A percentile compares a stretch with the other conserved stretches of the same genome.
These are phyloP conservation scores for Leucocoprinus leucothites DNA, from an alignment of 768 basidiomycete species.

Conservation along the genomic window DNA sequence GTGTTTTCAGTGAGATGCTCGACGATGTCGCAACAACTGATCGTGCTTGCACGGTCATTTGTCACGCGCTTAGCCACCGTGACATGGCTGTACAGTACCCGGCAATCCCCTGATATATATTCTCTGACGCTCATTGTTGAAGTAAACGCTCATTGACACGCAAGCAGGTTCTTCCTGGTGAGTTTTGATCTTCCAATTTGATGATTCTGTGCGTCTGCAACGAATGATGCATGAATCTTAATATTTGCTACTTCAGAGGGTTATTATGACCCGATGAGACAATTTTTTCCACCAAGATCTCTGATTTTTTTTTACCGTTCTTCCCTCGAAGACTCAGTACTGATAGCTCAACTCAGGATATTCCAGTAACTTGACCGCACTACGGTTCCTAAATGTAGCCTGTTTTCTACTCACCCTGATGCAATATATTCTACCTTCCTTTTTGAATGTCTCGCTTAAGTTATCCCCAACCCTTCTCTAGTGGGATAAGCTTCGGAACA, in stretches of 20 bases:
- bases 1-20: constrained; percentile 27
- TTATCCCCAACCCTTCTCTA: too few species aligned
- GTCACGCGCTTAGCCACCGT: constrained; percentile 62
- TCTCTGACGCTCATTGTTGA: constrained; percentile 15
- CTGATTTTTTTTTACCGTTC: constrained; percentile 43
- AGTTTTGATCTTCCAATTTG: background rate
- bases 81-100: constrained; percentile 58
- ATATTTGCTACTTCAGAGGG: constrained; percentile 95
- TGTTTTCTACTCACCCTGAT: background rate
- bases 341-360: background rate
- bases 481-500: too few species aligned
- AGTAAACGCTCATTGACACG: background rate
- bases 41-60: constrained; percentile 18
- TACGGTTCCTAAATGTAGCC: background rate
- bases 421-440: constrained; percentile 1
- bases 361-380: background rate
- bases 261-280: constrained; percentile 57
- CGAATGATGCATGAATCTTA: constrained; percentile 35
- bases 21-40: constrained; percentile 28
- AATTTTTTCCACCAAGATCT: constrained; percentile 74
- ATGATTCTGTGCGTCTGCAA: constrained; percentile 5
- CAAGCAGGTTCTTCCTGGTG: background rate
- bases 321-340: background rate
- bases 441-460: background rate
- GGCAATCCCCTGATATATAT: constrained; percentile 23